phyloP scores from a whole-genome alignment of 768 basidiomycete species.

The Pulveroboletus sp. region DNA sequence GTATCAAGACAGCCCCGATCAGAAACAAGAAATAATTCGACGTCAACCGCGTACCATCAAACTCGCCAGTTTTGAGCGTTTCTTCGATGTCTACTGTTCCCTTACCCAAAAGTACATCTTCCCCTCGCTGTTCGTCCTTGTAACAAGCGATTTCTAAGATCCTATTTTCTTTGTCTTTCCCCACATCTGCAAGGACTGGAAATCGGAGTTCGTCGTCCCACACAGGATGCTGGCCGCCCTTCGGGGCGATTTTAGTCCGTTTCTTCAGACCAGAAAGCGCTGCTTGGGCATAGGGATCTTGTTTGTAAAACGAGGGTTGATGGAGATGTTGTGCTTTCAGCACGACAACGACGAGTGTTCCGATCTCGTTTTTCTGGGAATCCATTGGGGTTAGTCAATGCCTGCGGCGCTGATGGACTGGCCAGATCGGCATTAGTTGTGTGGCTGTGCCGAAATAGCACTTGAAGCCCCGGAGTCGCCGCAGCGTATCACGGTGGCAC shows the following conservation, averaged over 20 bases:
- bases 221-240: slow-evolving; percentile 89
- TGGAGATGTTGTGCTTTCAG: slow-evolving; percentile 85
- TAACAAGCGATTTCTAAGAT: slow-evolving; percentile 75
- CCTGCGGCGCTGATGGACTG: too few relatives aligned
- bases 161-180: slow-evolving; percentile 45
- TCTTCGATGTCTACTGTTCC: slow-evolving; percentile 73
- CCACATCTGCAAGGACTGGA: slow-evolving; percentile 59
- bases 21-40: background rate
- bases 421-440: too few relatives aligned
- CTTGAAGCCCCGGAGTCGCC: too few relatives aligned
- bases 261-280: slow-evolving; percentile 59
- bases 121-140: slow-evolving; percentile 69
- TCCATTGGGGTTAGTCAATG: slow-evolving; percentile 10
- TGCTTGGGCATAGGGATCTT: slow-evolving; percentile 80
- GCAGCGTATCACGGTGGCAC: too few relatives aligned
- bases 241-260: slow-evolving; percentile 70
- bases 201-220: slow-evolving; percentile 92
- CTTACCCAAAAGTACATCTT: slow-evolving; percentile 74
- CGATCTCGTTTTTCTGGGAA: slow-evolving; percentile 49
- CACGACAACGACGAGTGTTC: slow-evolving; percentile 82
- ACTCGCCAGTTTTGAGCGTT: slow-evolving; percentile 83
- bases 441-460: too few relatives aligned
- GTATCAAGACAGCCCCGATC: background rate
- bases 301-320: slow-evolving; percentile 85
- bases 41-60: slow-evolving; percentile 67